Evolutionary conservation across 1,284 basidiomycete species (phyloP).

Genomic region (Irpex sp.): DNA sequence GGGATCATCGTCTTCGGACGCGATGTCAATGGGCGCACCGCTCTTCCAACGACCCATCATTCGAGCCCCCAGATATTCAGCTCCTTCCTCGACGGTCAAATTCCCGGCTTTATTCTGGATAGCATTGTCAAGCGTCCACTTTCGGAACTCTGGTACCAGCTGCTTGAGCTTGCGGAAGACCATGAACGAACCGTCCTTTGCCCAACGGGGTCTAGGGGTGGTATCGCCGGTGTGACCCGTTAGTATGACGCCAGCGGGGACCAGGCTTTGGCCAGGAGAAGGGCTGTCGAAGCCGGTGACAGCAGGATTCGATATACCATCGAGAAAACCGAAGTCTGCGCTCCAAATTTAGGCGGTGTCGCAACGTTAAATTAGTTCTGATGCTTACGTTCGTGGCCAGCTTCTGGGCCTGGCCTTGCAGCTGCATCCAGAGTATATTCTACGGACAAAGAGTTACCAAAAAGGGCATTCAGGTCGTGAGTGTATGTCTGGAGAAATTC

Average conservation of each 20-base stretch:
- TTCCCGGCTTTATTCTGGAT: slow-evolving; percentile 32
- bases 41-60: slow-evolving; percentile 61
- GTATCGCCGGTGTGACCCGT: slow-evolving; percentile 23
- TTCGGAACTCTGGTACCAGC: slow-evolving; percentile 52
- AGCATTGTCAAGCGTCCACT: slow-evolving; percentile 42
- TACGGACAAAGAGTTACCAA: slow-evolving; percentile 7
- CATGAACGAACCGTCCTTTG: slow-evolving; percentile 51
- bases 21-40: slow-evolving; percentile 32
- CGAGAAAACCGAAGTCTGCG: slow-evolving; percentile 34
- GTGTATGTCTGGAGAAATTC: slow-evolving; percentile 1
- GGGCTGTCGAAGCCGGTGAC: slow-evolving; percentile 31
- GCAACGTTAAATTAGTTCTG: neutral
- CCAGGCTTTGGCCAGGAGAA: slow-evolving; percentile 31
- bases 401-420: slow-evolving; percentile 9
- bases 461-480: slow-evolving; percentile 1
- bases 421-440: neutral
- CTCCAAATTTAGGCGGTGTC: neutral
- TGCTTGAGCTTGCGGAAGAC: slow-evolving; percentile 53
- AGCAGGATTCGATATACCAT: slow-evolving; percentile 39
- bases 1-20: slow-evolving; percentile 8
- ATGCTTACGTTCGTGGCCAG: slow-evolving; percentile 12
- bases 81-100: slow-evolving; percentile 36
- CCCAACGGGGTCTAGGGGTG: slow-evolving; percentile 40
- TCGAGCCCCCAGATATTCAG: slow-evolving; percentile 49
- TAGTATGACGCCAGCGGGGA: slow-evolving; percentile 32